These are phyloP conservation scores for Jatropha multifida DNA, from an alignment of 441 rosid species.

Conservation along the genomic window DNA sequence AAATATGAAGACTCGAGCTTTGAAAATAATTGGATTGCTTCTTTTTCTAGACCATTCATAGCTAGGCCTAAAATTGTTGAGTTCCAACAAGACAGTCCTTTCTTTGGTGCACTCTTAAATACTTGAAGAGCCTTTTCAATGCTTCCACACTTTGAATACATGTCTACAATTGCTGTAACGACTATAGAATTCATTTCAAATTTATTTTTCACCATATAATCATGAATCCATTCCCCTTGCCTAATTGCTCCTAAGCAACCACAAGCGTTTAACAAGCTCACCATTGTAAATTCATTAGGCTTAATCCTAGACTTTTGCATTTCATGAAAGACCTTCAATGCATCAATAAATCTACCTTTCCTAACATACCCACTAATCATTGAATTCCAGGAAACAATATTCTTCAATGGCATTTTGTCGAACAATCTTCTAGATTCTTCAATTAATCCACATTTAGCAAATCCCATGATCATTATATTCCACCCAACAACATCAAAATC, in stretches of 20 bases:
- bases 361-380: constrained; percentile 76
- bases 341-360: constrained; percentile 55
- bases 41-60: constrained; percentile 38
- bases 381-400: constrained; percentile 62
- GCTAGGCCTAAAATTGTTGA: constrained; percentile 51
- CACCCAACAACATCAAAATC: constrained; percentile 62
- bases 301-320: constrained; percentile 49
- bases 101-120: constrained; percentile 36
- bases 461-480: constrained; percentile 72
- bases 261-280: constrained; percentile 74
- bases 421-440: constrained; percentile 55
- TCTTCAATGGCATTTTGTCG: constrained; percentile 48
- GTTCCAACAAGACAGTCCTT: constrained; percentile 66
- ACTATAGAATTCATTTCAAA: constrained; percentile 57
- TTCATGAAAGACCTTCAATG: constrained; percentile 54
- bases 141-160: constrained; percentile 76
- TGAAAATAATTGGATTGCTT: constrained; percentile 49
- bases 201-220: constrained; percentile 42
- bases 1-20: constrained; percentile 41
- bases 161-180: constrained; percentile 65
- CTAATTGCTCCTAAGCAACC: constrained; percentile 58
- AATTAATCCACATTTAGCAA: constrained; percentile 51
- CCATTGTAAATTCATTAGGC: constrained; percentile 73
- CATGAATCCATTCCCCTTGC: constrained; percentile 81
- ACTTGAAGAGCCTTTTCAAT: constrained; percentile 47